Conservation (phyloP, 805 yeast genomes). For the Nadsonia fulvescens region DNA sequence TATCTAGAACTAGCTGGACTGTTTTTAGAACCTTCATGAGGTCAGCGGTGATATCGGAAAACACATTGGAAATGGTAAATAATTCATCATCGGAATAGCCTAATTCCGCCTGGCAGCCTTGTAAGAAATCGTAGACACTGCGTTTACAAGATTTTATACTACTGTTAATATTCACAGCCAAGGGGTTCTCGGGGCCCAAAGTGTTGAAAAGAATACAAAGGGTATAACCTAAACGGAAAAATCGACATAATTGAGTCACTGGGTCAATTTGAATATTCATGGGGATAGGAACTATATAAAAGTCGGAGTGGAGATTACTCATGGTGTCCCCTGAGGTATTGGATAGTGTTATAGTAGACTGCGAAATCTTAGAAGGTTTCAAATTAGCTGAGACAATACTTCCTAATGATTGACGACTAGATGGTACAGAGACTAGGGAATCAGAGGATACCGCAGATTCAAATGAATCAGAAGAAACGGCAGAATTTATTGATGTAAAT, state of each 20-base stretch:
- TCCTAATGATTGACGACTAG: too few species aligned
- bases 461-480: too few species aligned
- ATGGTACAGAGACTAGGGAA: too few species aligned
- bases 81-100: constrained; percentile 62
- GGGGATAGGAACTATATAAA: constrained; percentile 47
- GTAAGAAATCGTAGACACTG: constrained; percentile 74
- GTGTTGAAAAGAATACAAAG: constrained; percentile 70
- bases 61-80: constrained; percentile 81
- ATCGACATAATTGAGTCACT: constrained; percentile 73
- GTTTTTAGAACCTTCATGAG: constrained; percentile 48
- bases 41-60: constrained; percentile 64
- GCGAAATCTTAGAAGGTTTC: too few species aligned
- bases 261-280: constrained; percentile 73
- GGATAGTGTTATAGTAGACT: too few species aligned
- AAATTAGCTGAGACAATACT: too few species aligned
- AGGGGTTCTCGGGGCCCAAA: constrained; percentile 30
- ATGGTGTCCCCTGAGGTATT: too few species aligned
- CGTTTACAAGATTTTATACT: constrained; percentile 74
- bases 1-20: constrained; percentile 43
- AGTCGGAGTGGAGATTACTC: constrained; percentile 16
- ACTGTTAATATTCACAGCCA: constrained; percentile 47
- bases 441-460: too few species aligned
- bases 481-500: too few species aligned
- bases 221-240: constrained; percentile 86
- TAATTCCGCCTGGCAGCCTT: constrained; percentile 66